Conservation (phyloP, 139 green algal genomes). For the Edaphochlamys debaryana region DNA sequence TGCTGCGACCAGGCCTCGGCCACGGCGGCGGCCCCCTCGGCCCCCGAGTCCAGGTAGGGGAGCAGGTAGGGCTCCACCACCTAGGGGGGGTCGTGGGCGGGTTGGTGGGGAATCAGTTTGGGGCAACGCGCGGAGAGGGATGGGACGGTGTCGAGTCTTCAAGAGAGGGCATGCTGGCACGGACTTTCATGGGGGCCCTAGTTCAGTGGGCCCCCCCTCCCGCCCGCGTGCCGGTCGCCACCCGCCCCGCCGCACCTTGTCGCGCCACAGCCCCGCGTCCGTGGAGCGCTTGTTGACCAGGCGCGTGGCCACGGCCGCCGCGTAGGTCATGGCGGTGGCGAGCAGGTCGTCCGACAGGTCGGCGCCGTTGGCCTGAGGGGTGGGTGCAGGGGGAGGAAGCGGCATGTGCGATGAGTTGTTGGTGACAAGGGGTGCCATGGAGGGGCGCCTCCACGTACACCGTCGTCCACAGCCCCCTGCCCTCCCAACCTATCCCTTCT, state of each 20-base stretch:
- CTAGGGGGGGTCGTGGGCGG: too few species aligned
- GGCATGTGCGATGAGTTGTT: background rate
- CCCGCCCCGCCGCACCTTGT: conserved; percentile 4
- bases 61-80: conserved; percentile 74
- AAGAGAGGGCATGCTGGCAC: too few species aligned
- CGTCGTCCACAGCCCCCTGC: too few species aligned
- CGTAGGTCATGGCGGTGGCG: conserved; percentile 26
- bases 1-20: conserved; percentile 3
- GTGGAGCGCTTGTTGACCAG: conserved; percentile 47
- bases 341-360: conserved; percentile 1
- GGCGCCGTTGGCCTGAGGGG: conserved; percentile 5
- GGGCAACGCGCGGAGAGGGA: too few species aligned
- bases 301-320: conserved; percentile 34
- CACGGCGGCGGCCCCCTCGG: conserved; percentile 45
- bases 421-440: too few species aligned
- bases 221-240: too few species aligned
- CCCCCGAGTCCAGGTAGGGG: conserved; percentile 36
- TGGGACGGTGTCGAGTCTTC: too few species aligned
- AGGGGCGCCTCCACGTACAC: too few species aligned
- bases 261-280: conserved; percentile 45
- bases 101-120: too few species aligned
- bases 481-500: too few species aligned
- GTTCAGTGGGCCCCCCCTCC: too few species aligned
- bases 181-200: too few species aligned
- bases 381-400: background rate